These are phyloP conservation scores for Chlamydomonas eustigma DNA, from an alignment of 139 green algal species.

Conservation along the genomic window DNA sequence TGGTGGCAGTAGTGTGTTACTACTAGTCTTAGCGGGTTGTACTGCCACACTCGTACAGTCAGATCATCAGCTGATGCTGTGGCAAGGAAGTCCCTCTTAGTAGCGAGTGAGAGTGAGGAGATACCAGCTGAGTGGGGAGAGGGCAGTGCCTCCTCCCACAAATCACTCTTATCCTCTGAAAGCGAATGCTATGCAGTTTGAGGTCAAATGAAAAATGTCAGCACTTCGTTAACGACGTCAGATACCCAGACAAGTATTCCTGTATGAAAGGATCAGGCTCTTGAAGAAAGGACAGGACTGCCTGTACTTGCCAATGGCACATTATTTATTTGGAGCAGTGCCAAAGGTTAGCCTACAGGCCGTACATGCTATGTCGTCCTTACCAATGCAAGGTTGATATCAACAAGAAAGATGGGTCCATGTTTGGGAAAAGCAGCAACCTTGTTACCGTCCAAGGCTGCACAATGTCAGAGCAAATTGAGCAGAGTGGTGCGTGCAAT, in stretches of 20 bases:
- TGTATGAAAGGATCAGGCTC: too few relatives aligned
- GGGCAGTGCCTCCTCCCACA: slow-evolving; percentile 7
- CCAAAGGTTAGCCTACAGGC: too few relatives aligned
- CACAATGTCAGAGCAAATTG: too few relatives aligned
- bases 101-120: neutral
- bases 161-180: neutral
- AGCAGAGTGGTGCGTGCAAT: too few relatives aligned
- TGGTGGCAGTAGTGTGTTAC: slow-evolving; percentile 36
- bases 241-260: too few relatives aligned
- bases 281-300: neutral
- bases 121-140: neutral
- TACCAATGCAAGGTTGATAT: too few relatives aligned
- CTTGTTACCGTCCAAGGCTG: too few relatives aligned
- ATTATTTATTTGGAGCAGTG: too few relatives aligned
- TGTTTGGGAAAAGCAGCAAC: neutral
- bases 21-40: slow-evolving; percentile 26
- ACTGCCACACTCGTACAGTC: slow-evolving; percentile 29
- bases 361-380: too few relatives aligned
- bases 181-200: neutral
- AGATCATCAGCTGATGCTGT: slow-evolving; percentile 12
- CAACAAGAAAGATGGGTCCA: neutral
- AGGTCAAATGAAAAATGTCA: neutral
- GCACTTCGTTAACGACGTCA: neutral
- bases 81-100: slow-evolving; percentile 6
- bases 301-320: neutral